Conservation (phyloP, 1,139 yeast species). For the Geotrichum macrosporum region DNA sequence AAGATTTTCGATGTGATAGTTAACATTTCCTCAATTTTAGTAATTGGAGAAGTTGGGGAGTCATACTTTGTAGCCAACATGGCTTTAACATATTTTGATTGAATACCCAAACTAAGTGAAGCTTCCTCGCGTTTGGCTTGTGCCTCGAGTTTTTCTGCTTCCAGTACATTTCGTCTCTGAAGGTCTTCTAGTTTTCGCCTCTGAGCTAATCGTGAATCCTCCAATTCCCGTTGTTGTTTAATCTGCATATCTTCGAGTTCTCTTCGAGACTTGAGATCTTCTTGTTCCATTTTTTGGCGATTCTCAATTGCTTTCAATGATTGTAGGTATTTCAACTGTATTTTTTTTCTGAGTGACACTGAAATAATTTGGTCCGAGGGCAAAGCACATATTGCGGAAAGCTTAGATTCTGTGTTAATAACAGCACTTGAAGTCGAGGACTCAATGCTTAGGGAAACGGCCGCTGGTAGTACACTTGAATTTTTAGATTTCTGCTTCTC, state of each 20-base stretch:
- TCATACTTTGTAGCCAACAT: not conserved
- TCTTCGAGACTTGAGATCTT: constrained; percentile 4
- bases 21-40: not conserved
- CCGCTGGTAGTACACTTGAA: too few species aligned
- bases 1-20: not conserved
- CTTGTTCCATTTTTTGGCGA: not conserved
- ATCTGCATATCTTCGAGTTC: constrained; percentile 6
- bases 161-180: not conserved
- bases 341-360: not conserved
- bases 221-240: constrained; percentile 5
- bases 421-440: too few species aligned
- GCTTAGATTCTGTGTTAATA: too few species aligned
- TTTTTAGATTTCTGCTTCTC: too few species aligned
- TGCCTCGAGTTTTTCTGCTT: constrained; percentile 1
- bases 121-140: constrained; percentile 6
- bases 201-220: not conserved
- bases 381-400: too few species aligned
- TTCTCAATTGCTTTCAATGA: not conserved
- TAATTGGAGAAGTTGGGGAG: not conserved
- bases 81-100: constrained; percentile 7
- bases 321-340: not conserved
- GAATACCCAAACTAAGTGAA: constrained; percentile 1
- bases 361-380: not conserved
- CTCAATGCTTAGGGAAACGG: too few species aligned
- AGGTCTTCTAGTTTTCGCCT: constrained; percentile 1